Percentiles rank a stretch among this genome's conserved stretches.
phyloP scores from a whole-genome alignment of 495 filamentous ascomycete species.

The Penicillium flavigenum region DNA sequence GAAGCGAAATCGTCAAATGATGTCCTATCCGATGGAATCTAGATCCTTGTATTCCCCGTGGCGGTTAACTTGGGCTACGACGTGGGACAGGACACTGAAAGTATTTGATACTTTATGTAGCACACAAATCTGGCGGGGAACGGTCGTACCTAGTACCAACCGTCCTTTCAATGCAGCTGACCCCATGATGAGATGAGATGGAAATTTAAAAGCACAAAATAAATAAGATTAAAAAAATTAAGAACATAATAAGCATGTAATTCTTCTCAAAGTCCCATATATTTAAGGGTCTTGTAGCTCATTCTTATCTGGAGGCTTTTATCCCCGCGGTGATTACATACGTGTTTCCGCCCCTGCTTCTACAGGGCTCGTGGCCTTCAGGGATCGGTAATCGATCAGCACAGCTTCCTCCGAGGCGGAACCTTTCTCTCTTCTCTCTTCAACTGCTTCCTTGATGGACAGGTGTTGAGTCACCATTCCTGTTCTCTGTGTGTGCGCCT shows the following conservation, averaged over 20 bases:
- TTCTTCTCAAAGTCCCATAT: not conserved
- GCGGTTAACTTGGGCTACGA: not conserved
- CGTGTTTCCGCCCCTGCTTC: conserved; percentile 14
- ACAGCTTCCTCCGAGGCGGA: conserved; percentile 9
- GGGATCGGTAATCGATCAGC: conserved; percentile 13
- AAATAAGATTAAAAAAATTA: not conserved
- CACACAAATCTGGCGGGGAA: conserved; percentile 12
- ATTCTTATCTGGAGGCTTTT: conserved; percentile 6
- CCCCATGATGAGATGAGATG: conserved; percentile 5
- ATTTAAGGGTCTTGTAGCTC: not conserved
- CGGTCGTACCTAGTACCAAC: conserved; percentile 9
- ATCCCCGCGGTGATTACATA: conserved; percentile 15
- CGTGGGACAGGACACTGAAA: conserved; percentile 6
- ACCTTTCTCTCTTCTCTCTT: conserved; percentile 5
- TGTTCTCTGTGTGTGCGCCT: not conserved
- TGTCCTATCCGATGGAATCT: not conserved
- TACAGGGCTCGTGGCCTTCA: conserved; percentile 5
- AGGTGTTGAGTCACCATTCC: conserved; percentile 12
- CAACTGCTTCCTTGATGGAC: conserved; percentile 14
- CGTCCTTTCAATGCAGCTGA: conserved; percentile 1
- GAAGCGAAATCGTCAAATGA: conserved; percentile 4
- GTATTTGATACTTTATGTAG: conserved; percentile 1
- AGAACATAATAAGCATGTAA: not conserved
- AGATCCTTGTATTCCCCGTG: not conserved
- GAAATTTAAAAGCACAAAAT: not conserved